Evolutionary conservation across 345 rosid genomes (phyloP), one percentile per base, ranked within the genome.

Genomic region (Corchorus olitorius): DNA sequence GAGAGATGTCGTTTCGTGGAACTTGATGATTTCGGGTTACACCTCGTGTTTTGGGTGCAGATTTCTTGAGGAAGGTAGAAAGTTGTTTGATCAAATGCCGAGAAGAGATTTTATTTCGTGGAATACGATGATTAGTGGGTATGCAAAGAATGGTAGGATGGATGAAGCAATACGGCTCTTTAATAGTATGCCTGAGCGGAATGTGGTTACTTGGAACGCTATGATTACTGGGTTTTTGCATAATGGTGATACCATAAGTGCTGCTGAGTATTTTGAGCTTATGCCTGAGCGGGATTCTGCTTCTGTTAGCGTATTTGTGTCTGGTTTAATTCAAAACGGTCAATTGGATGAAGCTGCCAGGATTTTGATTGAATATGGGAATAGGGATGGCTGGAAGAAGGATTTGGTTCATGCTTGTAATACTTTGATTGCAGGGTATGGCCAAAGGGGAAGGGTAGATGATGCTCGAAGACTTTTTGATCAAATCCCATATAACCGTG

Each of bases 111-210:
- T 19, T 9, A 39, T 62, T 49, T 75, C 77, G 6, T 75, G 77
- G 77, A 75, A 75, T 67, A 75, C 77, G 2, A 75, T 75, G 77
- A 75, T 75, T 49, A 75, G 77, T 17, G 77, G 77, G 53, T 75
- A 64, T 64, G 77, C 77, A 3, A 75, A 35, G 71, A 75, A 65
- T 63, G 70, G 77, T 1, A 75, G 50, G 71, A 75, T 75, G 70
- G 52, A 64, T 37, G 77, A 75, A 39, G 77, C 77, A 8, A 19
- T n/a, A 11, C 53, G 63, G 70, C 60, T 75, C 35, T 75, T 75
- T 17, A 17, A 75, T 56, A n/a, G 62, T 49, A 64, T 75, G 77
- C 77, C 72, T 10, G 50, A 75, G 62, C 52, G 48, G 49, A 75
- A 75, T 64, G 77, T 75, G 69, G 77, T 75, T 60, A 63, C 77